A percentile compares a stretch with the other conserved stretches of the same genome.
phyloP scores from a whole-genome alignment of 441 rosid species.

The Syzygium syzygioides region DNA sequence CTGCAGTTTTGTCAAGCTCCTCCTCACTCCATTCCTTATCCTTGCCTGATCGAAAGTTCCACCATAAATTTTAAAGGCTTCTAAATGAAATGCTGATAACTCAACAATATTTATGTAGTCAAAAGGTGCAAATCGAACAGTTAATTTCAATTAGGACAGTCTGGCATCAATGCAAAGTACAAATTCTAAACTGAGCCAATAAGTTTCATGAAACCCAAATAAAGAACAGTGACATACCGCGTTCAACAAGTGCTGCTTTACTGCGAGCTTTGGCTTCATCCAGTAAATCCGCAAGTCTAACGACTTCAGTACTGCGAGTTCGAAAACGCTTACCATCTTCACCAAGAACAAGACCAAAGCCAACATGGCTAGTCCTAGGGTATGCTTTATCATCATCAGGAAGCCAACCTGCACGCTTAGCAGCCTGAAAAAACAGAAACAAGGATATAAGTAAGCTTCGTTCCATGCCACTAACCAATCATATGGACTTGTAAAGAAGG shows the following conservation, averaged over 20 bases:
- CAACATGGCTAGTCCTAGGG: constrained; percentile 75
- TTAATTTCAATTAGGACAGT: background rate
- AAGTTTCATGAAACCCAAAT: background rate
- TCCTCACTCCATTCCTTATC: constrained; percentile 77
- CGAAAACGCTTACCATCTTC: constrained; percentile 92
- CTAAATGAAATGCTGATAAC: background rate
- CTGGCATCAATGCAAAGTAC: background rate
- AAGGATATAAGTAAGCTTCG: background rate
- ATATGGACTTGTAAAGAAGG: background rate
- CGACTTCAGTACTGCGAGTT: constrained; percentile 77
- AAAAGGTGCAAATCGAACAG: background rate
- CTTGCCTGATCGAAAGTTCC: constrained; percentile 44
- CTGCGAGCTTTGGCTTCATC: constrained; percentile 88
- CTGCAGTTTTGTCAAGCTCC: constrained; percentile 87
- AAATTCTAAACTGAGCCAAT: background rate
- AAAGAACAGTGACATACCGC: constrained; percentile 43
- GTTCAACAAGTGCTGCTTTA: constrained; percentile 63
- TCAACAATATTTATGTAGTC: background rate
- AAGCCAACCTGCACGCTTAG: constrained; percentile 79
- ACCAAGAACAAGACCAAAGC: constrained; percentile 89
- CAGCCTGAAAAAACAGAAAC: constrained; percentile 52
- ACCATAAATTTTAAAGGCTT: background rate
- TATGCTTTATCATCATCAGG: constrained; percentile 41
- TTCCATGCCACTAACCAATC: background rate
- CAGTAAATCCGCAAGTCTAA: constrained; percentile 85